Evolutionary conservation across 768 basidiomycete genomes (phyloP).

Genomic region (Panus rudis): DNA sequence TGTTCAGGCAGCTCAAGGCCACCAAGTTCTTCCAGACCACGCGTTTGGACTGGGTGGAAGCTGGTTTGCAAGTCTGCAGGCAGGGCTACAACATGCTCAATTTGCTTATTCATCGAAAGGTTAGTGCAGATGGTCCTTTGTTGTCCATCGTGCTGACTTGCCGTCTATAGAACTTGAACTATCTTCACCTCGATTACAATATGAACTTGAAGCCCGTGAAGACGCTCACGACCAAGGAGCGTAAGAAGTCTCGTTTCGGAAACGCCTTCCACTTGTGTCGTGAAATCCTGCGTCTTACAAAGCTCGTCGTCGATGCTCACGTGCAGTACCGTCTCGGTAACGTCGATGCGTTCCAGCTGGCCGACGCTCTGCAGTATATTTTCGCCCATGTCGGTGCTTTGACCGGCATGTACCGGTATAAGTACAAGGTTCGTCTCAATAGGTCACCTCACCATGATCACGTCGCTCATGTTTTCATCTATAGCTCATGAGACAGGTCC

Average conservation of each 20-base stretch:
- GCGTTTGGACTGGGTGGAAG: slow-evolving; percentile 97
- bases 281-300: slow-evolving; percentile 95
- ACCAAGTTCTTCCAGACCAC: slow-evolving; percentile 99
- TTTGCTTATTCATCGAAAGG: slow-evolving; percentile 96
- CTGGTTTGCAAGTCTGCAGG: slow-evolving; percentile 94
- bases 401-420: slow-evolving; percentile 99
- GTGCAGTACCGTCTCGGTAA: slow-evolving; percentile 98
- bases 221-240: slow-evolving; percentile 97
- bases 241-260: slow-evolving; percentile 99
- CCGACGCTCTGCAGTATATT: slow-evolving; percentile 96
- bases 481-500: slow-evolving; percentile 96
- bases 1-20: slow-evolving; percentile 94
- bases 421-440: slow-evolving; percentile 74
- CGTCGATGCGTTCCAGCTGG: slow-evolving; percentile 98
- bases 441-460: background rate
- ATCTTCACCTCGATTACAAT: slow-evolving; percentile 95
- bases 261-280: slow-evolving; percentile 98
- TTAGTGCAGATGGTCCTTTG: too few species aligned
- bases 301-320: slow-evolving; percentile 97
- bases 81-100: slow-evolving; percentile 99
- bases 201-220: slow-evolving; percentile 98
- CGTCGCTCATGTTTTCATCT: slow-evolving; percentile 3
- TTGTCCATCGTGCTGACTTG: background rate
- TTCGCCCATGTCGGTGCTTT: slow-evolving; percentile 96
- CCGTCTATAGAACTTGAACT: slow-evolving; percentile 67